phyloP scores from a whole-genome alignment of 2,329 filamentous ascomycete genomes.

The Fusarium agapanthi region DNA sequence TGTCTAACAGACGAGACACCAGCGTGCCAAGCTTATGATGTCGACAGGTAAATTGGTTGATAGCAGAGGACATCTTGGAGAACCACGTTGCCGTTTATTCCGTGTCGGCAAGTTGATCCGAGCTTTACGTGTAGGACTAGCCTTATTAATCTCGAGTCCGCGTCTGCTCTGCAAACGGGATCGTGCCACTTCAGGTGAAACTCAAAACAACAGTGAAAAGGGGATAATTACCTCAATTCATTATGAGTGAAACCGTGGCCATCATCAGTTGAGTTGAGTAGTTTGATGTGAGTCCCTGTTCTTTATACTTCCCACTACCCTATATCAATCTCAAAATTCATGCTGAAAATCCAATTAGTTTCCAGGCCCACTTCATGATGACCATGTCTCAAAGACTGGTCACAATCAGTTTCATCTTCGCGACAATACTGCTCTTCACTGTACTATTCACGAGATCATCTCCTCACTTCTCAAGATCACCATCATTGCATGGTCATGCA shows the following conservation, averaged over 20 bases:
- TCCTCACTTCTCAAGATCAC: background rate
- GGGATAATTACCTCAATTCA: background rate
- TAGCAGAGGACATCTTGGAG: background rate
- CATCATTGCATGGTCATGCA: accelerated
- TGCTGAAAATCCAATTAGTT: background rate
- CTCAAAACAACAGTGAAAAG: background rate
- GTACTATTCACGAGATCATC: background rate
- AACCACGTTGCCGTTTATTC: background rate
- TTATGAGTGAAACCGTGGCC: accelerated
- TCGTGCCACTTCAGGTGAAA: background rate
- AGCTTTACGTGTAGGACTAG: background rate
- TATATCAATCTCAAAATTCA: background rate
- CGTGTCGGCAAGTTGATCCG: background rate
- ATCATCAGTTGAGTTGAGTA: accelerated
- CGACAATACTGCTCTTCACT: background rate
- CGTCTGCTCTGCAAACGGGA: background rate
- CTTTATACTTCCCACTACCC: background rate
- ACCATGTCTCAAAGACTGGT: background rate
- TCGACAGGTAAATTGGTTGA: accelerated
- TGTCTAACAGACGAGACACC: background rate
- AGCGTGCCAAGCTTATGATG: background rate
- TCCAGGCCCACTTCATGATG: too few relatives aligned
- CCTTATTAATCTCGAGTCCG: background rate
- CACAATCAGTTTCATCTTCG: background rate
- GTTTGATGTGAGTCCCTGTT: background rate